Percentiles rank a stretch among this genome's conserved stretches.
These are phyloP conservation scores for Coelastrella sp. DNA, from an alignment of 139 green algal species.

Conservation along the genomic window DNA sequence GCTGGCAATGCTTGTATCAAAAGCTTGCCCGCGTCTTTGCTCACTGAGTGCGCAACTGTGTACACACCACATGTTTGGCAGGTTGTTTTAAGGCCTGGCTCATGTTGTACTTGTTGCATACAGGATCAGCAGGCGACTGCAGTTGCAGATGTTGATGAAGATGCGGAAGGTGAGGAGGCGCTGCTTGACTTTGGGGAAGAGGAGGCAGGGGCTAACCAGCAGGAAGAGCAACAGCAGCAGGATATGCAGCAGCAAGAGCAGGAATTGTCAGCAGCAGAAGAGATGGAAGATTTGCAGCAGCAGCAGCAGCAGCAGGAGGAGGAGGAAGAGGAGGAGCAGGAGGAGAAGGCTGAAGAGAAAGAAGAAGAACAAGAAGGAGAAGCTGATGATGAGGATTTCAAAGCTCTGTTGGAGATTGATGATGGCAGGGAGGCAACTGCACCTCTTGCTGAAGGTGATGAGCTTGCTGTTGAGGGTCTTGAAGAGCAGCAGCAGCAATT, in stretches of 20 bases:
- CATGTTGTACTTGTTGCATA: neutral
- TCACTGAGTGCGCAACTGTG: too few species aligned
- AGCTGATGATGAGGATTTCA: neutral
- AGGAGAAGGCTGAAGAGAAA: neutral
- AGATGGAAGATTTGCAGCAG: neutral
- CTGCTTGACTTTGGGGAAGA: neutral
- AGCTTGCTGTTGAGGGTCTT: neutral
- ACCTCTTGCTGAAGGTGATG: neutral
- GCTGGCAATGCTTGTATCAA: too few species aligned
- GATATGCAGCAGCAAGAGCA: neutral
- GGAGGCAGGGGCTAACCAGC: too few species aligned
- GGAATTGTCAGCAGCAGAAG: neutral
- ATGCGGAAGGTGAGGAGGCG: neutral
- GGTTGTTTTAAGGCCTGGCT: too few species aligned
- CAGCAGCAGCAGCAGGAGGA: slow-evolving; percentile 28
- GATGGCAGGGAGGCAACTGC: slow-evolving; percentile 2
- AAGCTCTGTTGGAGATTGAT: neutral
- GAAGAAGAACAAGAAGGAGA: neutral
- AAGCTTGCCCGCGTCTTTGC: too few species aligned
- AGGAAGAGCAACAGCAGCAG: too few species aligned
- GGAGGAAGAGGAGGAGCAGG: neutral
- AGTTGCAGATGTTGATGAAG: neutral
- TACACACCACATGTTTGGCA: too few species aligned
- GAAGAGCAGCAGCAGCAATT: slow-evolving; percentile 7
- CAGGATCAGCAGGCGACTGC: neutral